Base-by-base conservation (phyloP, 2,329 filamentous ascomycete species). In the Fragosphaeria purpurea region DNA sequence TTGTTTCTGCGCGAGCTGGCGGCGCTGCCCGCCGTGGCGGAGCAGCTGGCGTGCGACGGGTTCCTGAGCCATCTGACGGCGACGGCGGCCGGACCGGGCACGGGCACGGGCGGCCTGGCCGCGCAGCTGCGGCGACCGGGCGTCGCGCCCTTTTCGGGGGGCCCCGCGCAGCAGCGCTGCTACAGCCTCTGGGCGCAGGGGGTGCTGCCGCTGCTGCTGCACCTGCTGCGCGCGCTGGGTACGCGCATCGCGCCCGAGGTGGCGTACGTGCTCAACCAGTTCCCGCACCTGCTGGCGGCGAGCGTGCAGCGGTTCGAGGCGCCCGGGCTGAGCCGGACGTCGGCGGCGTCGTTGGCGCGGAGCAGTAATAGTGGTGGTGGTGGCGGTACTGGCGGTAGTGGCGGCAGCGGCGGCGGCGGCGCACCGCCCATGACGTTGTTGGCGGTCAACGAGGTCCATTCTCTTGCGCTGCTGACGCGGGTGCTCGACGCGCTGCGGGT, bases 181-280 rank as follows among this genome's bases (percentile, higher is more conserved):
- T 95, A 95, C 69, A 78, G 79, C 48, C 90, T 97, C 60, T 98
- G 93, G 93, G 81, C 82, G 22, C 85, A 87, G 57, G 93, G 88
- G 1, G 78, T 97, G 51, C 73, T 98, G 4, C 93, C 93, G 0
- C 71, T 98, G 13, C 84, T 91, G 53, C 76, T 98, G 43, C 97
- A 97, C 64, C 74, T 98, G 33, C 77, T 98, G 22, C 81, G 85
- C 53, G 82, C 86, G 9, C 80, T 98, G 13, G 88, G 89, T 9
- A 77, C 82, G 1, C 85, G 87, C 2, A 81, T 95, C 44, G 90
- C 89, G 0, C 80, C 84, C 0, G 93, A 98, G 65, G 80, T 97
- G 6, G 80, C 86, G 0, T 83, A 83, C 52, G 94, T 97, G 62
- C 75, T 98, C 33, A 95, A 94, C 62, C 85, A 89, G 63, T 98